Evolutionary conservation across 176 grass and related monocot species (phyloP).

Genomic region (Hyparrhenia diplandra): DNA sequence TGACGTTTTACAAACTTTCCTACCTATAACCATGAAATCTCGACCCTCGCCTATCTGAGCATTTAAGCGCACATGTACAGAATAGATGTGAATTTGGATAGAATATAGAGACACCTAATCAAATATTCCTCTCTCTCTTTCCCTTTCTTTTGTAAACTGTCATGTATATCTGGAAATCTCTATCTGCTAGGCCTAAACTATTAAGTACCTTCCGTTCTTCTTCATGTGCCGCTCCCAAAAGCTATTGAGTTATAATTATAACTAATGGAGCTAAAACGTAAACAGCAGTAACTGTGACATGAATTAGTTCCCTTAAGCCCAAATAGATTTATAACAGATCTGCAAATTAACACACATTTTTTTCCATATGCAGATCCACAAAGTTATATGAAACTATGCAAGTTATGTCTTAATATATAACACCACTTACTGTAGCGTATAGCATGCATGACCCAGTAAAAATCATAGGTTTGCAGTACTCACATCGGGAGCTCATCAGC

Average conservation of each 20-base stretch:
- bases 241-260: too few species aligned
- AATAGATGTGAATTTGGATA: not conserved
- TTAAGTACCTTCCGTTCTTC: not conserved
- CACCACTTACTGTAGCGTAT: not conserved
- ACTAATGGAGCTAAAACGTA: not conserved
- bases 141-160: not conserved
- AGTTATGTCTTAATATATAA: not conserved
- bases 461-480: not conserved
- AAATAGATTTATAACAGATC: slow-evolving; percentile 6
- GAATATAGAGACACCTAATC: not conserved
- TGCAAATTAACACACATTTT: not conserved
- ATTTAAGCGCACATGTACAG: not conserved
- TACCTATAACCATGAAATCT: slow-evolving; percentile 29
- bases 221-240: not conserved
- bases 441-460: not conserved
- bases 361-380: not conserved
- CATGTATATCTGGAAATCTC: not conserved
- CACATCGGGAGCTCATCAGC: slow-evolving; percentile 15
- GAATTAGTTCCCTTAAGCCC: not conserved
- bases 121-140: not conserved
- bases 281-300: not conserved
- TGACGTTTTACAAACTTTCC: not conserved
- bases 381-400: not conserved
- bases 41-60: not conserved
- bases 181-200: not conserved